phyloP scores from a whole-genome alignment of 805 yeast genomes.

The Schizosaccharomyces japonicus region DNA sequence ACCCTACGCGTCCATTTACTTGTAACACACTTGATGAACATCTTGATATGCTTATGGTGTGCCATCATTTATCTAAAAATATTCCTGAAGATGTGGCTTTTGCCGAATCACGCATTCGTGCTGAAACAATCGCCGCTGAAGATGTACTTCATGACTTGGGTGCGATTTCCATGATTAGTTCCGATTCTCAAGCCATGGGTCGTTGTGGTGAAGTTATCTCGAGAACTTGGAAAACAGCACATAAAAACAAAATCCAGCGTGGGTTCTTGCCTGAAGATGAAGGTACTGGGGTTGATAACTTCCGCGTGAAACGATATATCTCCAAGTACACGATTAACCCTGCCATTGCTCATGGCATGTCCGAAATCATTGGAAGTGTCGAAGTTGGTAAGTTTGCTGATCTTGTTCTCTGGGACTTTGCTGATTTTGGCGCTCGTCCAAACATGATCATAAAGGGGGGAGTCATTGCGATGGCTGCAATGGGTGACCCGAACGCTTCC shows the following conservation, averaged over 20 bases:
- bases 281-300: constrained; percentile 3
- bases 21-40: constrained; percentile 4
- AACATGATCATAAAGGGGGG: constrained; percentile 4
- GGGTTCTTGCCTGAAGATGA: constrained; percentile 5
- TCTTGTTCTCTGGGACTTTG: constrained; percentile 2
- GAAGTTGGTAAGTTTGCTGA: constrained; percentile 5
- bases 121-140: constrained; percentile 6
- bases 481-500: constrained; percentile 5
- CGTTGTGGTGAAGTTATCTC: constrained; percentile 6
- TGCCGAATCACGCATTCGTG: constrained; percentile 6
- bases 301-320: constrained; percentile 5
- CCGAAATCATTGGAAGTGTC: constrained; percentile 1
- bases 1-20: constrained; percentile 4
- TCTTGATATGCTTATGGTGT: constrained; percentile 6
- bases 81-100: constrained; percentile 6
- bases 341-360: constrained; percentile 3
- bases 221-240: constrained; percentile 6
- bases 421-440: constrained; percentile 4
- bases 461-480: constrained; percentile 4
- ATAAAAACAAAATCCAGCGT: constrained; percentile 3
- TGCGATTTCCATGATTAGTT: constrained; percentile 5
- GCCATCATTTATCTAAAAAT: constrained; percentile 3
- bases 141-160: constrained; percentile 6
- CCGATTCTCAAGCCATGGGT: constrained; percentile 6
- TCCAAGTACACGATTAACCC: constrained; percentile 6